Conservation (phyloP, 2,329 filamentous ascomycete species). For the Delphinella strobiligena region DNA sequence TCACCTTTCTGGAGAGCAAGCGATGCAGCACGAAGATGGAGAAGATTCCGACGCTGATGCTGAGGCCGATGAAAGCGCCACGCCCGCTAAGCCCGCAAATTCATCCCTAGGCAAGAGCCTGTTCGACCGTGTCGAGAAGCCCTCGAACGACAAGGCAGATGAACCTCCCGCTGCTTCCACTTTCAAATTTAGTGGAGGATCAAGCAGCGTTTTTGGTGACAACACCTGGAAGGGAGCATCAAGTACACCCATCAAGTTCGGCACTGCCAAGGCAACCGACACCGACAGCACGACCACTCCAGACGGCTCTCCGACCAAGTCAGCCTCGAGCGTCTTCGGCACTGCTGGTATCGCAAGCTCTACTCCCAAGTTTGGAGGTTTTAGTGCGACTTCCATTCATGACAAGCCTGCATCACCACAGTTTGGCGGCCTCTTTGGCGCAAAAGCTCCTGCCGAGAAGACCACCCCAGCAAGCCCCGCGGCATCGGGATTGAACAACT, state of each 20-base stretch:
- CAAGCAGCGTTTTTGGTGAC: slow-evolving; percentile 16
- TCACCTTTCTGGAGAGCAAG: slow-evolving; percentile 1
- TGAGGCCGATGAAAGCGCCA: slow-evolving; percentile 9
- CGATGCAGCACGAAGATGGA: slow-evolving; percentile 1
- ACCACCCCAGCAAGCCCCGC: slow-evolving; percentile 9
- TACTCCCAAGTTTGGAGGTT: slow-evolving; percentile 8
- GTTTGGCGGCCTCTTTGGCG: not conserved
- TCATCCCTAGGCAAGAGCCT: slow-evolving; percentile 10
- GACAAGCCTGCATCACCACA: not conserved
- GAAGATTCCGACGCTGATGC: slow-evolving; percentile 6
- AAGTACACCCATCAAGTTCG: slow-evolving; percentile 36
- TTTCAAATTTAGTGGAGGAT: slow-evolving; percentile 7
- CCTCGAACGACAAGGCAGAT: not conserved
- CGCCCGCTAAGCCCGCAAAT: slow-evolving; percentile 7
- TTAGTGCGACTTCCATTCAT: not conserved
- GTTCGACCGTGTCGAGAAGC: slow-evolving; percentile 11
- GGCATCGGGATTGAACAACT: too few relatives aligned
- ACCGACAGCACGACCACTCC: slow-evolving; percentile 12
- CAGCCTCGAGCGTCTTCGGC: slow-evolving; percentile 13
- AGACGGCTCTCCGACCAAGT: slow-evolving; percentile 14
- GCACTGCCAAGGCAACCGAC: slow-evolving; percentile 17
- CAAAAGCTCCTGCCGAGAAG: slow-evolving; percentile 7
- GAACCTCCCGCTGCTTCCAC: slow-evolving; percentile 3
- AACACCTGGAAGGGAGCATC: slow-evolving; percentile 33
- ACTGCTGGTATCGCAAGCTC: not conserved